Base-by-base conservation (phyloP, 768 basidiomycete genomes). In the Phaffia australis region DNA sequence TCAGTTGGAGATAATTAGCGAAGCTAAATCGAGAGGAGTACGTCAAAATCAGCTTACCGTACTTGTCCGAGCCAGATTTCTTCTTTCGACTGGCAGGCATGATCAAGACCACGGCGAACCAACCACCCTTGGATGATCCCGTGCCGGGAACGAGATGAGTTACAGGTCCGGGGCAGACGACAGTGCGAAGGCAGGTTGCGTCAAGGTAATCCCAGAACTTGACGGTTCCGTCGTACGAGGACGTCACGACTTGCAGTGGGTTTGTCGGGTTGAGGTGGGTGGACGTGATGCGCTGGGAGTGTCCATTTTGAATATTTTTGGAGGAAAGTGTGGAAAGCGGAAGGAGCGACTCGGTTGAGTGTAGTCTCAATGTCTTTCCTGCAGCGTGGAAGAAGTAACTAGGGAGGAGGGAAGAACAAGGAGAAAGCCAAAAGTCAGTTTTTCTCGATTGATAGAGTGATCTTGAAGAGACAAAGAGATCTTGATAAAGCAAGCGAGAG, bases 201-300 rank as follows among this genome's bases (percentile, higher is more conserved):
- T 95, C 92, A 48, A 93, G 78, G 75, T 87, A 93, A 77, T 98
- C 91, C 95, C 95, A 99, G 29, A 95, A 78, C 74, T 88, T 83
- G 69, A 98, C 77, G 47, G 81, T 81, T n/a, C 92, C 94, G 71
- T 91, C 87, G 67, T 85, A 72, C 9, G 89, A 88, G 57, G 84
- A 85, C 15, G 90, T 90, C 70, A 97, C 83, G 70, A 99, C 77
- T 75, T 98, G 95, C 70, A 90, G 88, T 29, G 84, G 80, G 76
- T 95, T 98, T 69, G 85, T 81, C 18, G 95, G 91, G 74, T 84
- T 87, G 64, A 98, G 77, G 50, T 85, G 78, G 50, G 86, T 83
- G 50, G 85, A 83, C 15, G 91, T 89, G 70, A 98, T 82, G 27
- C 79, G 73, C 71, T 82, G 81, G 5, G 80, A 76, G 65, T 80